A percentile compares a stretch with the other conserved stretches of the same genome.
Conservation (phyloP, 805 yeast genomes). For the Metschnikowia henanensis region DNA sequence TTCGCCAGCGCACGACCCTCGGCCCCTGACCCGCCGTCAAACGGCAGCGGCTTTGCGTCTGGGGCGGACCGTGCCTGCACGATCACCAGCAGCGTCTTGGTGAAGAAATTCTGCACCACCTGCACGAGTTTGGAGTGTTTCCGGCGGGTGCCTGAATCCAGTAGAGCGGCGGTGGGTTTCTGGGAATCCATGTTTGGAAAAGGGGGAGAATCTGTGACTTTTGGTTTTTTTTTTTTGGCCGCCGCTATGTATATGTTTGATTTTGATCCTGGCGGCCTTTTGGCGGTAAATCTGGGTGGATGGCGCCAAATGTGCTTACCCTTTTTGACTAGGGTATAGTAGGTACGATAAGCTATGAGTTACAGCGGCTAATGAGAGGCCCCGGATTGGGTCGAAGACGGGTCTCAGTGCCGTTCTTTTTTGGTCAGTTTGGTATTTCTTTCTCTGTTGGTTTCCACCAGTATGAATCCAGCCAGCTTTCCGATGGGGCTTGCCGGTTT, state of each 20-base stretch:
- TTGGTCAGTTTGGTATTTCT: not conserved
- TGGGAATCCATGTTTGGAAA: not conserved
- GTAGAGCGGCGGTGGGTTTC: slow-evolving; percentile 1
- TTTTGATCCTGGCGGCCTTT: too few species aligned
- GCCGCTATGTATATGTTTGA: too few species aligned
- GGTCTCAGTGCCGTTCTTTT: too few species aligned
- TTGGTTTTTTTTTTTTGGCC: too few species aligned
- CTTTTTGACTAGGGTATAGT: too few species aligned
- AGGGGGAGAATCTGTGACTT: too few species aligned
- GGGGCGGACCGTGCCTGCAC: slow-evolving; percentile 43
- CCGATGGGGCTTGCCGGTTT: not conserved
- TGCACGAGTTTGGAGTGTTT: slow-evolving; percentile 39
- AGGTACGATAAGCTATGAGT: too few species aligned
- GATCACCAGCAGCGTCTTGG: slow-evolving; percentile 60
- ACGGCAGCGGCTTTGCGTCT: slow-evolving; percentile 15
- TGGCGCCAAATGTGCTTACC: too few species aligned
- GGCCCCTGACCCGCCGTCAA: slow-evolving; percentile 12
- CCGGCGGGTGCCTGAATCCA: slow-evolving; percentile 11
- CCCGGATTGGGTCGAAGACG: too few species aligned
- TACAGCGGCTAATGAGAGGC: too few species aligned
- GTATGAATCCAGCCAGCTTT: not conserved
- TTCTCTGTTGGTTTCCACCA: not conserved
- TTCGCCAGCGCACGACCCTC: slow-evolving; percentile 21
- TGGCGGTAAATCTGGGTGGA: too few species aligned
- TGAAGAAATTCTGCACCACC: slow-evolving; percentile 60